A percentile compares a stretch with the other conserved stretches of the same genome.
These are phyloP conservation scores for Hypoxylon sp. DNA, from an alignment of 2,329 filamentous ascomycete species.

Conservation along the genomic window DNA sequence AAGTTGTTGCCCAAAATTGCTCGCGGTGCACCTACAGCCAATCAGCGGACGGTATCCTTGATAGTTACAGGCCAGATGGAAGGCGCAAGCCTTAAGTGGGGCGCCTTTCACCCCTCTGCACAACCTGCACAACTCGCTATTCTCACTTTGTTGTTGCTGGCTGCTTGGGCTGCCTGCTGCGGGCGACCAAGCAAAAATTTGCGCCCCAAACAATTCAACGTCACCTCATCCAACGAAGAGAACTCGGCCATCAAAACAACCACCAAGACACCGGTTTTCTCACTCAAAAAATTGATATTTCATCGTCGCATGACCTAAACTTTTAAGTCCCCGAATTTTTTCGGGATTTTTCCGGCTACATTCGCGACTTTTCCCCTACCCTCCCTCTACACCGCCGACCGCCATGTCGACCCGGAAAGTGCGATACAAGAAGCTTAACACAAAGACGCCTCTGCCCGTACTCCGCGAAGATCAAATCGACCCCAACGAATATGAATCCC, in stretches of 20 bases:
- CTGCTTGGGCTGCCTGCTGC: conserved; percentile 41
- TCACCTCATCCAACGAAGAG: conserved; percentile 63
- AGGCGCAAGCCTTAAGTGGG: conserved; percentile 8
- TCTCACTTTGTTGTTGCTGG: conserved; percentile 39
- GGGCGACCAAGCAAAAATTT: conserved; percentile 60
- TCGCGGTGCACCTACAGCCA: conserved; percentile 26
- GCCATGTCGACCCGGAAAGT: conserved; percentile 77
- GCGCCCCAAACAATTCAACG: conserved; percentile 68
- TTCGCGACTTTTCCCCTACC: conserved; percentile 53
- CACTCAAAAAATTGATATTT: conserved; percentile 68
- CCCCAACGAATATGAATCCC: conserved; percentile 84
- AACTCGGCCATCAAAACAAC: conserved; percentile 68
- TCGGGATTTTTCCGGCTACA: conserved; percentile 69
- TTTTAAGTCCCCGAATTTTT: conserved; percentile 75
- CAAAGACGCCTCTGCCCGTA: conserved; percentile 88
- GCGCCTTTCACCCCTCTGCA: conserved; percentile 23
- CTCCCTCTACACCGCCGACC: conserved; percentile 52
- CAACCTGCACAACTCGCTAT: conserved; percentile 32
- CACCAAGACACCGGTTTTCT: conserved; percentile 63
- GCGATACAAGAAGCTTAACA: conserved; percentile 90
- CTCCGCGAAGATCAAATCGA: conserved; percentile 93
- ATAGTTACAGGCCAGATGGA: conserved; percentile 19
- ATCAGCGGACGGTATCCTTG: conserved; percentile 10
- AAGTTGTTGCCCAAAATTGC: conserved; percentile 35
- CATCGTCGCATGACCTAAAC: conserved; percentile 67